Evolutionary conservation across 352 stramenopile species (phyloP).

Genomic region (Phytophthora constricta): DNA sequence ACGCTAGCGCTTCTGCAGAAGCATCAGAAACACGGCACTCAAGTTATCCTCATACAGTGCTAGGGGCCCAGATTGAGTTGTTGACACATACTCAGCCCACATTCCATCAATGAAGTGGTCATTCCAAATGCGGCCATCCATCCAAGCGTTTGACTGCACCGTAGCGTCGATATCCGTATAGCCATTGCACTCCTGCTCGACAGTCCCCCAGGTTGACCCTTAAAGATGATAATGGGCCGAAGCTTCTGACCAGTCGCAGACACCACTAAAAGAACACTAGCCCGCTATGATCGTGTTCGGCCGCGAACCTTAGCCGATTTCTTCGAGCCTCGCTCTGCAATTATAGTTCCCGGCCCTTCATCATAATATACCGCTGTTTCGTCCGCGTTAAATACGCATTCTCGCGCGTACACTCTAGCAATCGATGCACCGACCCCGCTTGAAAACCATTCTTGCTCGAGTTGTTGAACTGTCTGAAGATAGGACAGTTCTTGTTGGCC

Average conservation of each 20-base stretch:
- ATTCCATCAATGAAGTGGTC: conserved; percentile 13
- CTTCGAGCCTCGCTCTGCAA: conserved; percentile 11
- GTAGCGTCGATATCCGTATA: conserved; percentile 17
- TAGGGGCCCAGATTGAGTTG: not conserved
- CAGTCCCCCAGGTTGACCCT: conserved; percentile 18
- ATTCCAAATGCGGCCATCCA: conserved; percentile 27
- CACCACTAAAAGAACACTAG: conserved; percentile 24
- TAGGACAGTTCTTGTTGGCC: conserved; percentile 19
- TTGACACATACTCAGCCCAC: conserved; percentile 13
- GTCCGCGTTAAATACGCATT: conserved; percentile 26
- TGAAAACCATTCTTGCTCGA: conserved; percentile 22
- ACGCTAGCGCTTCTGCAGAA: conserved; percentile 13
- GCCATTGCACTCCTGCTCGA: conserved; percentile 17
- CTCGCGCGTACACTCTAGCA: not conserved
- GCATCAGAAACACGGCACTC: conserved; percentile 28
- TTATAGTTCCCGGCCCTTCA: conserved; percentile 20
- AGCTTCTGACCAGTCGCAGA: conserved; percentile 26
- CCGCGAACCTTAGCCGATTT: conserved; percentile 9
- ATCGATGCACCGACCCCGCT: not conserved
- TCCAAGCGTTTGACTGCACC: conserved; percentile 37
- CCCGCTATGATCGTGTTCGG: conserved; percentile 3
- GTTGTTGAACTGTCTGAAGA: conserved; percentile 8
- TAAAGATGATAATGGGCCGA: conserved; percentile 25
- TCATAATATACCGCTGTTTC: conserved; percentile 31
- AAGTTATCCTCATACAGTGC: conserved; percentile 41